A percentile compares a stretch with the other conserved stretches of the same genome.
Evolutionary conservation across 192 early-diverging fungal species (phyloP).

Genomic region (Backusella australiensis): DNA sequence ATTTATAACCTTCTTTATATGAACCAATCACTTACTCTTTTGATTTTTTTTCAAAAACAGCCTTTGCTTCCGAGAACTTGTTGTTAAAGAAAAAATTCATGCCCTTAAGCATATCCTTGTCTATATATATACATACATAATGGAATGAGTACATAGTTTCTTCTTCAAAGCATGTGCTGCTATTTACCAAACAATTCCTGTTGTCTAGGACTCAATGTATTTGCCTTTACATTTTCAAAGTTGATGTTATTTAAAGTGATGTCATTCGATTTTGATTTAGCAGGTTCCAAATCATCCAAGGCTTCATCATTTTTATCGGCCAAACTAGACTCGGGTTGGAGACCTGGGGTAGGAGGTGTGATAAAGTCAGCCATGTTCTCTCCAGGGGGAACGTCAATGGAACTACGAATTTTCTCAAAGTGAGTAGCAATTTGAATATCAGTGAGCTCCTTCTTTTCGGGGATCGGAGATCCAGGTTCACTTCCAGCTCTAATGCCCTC

Average conservation of each 20-base stretch:
- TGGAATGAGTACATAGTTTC: neutral
- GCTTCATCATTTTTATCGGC: slow-evolving; percentile 9
- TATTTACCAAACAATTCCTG: slow-evolving; percentile 29
- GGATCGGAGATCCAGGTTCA: neutral
- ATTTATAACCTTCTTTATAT: neutral
- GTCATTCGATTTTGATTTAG: slow-evolving; percentile 9
- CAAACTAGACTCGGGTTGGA: slow-evolving; percentile 18
- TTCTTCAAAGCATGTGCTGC: neutral
- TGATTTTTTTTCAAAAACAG: slow-evolving; percentile 44
- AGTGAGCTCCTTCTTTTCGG: neutral
- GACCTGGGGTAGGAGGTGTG: slow-evolving; percentile 34
- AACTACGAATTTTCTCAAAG: slow-evolving; percentile 9
- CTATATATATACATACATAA: slow-evolving; percentile 4
- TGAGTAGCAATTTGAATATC: slow-evolving; percentile 7
- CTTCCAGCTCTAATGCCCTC: slow-evolving; percentile 1
- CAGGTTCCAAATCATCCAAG: neutral
- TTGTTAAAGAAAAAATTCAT: slow-evolving; percentile 55
- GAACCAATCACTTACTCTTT: slow-evolving; percentile 30
- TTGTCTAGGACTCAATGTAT: slow-evolving; percentile 21
- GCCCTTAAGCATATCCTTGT: slow-evolving; percentile 27
- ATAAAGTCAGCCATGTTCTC: slow-evolving; percentile 37
- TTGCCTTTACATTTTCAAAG: slow-evolving; percentile 24
- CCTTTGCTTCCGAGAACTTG: slow-evolving; percentile 47
- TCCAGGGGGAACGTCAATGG: slow-evolving; percentile 24
- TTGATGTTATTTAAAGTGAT: slow-evolving; percentile 16